Evolutionary conservation across 2,329 filamentous ascomycete genomes (phyloP), one percentile per base, ranked within the genome.

Genomic region (Ceratocystis cacaofunesta): DNA sequence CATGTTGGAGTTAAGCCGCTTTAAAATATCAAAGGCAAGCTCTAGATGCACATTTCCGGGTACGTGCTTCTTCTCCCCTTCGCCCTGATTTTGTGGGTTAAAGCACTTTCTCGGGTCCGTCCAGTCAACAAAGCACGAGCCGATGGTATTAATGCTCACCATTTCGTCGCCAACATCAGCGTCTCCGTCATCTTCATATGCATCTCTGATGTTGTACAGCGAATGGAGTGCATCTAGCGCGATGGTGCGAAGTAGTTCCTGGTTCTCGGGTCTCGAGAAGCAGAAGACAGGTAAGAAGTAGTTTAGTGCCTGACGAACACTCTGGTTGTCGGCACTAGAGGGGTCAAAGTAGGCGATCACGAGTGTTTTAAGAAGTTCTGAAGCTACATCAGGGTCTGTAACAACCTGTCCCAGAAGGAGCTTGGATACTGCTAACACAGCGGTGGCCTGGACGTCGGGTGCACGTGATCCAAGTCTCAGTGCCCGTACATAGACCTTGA

Each of bases 251-350:
- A 97, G 91, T 43, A 90, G 81, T 32, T 87, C 82, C 69, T 94
- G 91, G 71, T 96, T 96, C 69, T 89, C 87, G 3, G 85, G 75
- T 2, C 89, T 83, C 6, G 88, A 92, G 75, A 92, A 95, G 74
- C 90, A 94, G 77, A 95, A 97, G 0, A 96, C 92, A 0, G 92
- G 92, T 44, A 97, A 78, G 80, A 96, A 96, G 75, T 97, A 97
- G 69, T 89, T 90, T 64, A 97, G 79, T 0, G 89, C 87, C 74
- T 97, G 92, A 25, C 91, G 81, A 5, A 96, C 85, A 7, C 85
- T 85, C 69, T 92, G 87, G 72, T 96, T 96, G 32, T 82, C 80
- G 0, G 84, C 82, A 3, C 89, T 94, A 3, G 88, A 84, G 0
- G 92, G 91, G 71, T 95, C 88, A 74, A 97, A 97, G 76, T 95